These are phyloP conservation scores for Sphaerulina populicola DNA, from an alignment of 2,329 filamentous ascomycete genomes.

Conservation along the genomic window DNA sequence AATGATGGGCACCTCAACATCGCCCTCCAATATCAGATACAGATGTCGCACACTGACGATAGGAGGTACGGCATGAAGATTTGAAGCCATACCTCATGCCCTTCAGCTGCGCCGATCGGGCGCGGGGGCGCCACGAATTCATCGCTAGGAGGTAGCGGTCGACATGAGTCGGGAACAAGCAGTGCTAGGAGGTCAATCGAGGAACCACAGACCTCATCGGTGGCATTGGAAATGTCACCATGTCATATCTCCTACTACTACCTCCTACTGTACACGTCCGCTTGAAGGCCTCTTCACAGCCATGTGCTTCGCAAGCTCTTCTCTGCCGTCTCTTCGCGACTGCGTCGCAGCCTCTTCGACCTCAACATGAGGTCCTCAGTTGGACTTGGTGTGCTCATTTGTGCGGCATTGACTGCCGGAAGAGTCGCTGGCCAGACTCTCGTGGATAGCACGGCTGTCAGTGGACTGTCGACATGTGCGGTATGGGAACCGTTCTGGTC, in stretches of 20 bases:
- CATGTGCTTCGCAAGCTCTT: neutral
- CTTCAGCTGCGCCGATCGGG: conserved; percentile 1
- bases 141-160: conserved; percentile 7
- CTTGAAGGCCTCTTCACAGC: neutral
- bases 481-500: conserved; percentile 3
- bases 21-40: too few species aligned
- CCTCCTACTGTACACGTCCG: neutral
- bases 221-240: neutral
- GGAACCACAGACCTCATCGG: conserved; percentile 5
- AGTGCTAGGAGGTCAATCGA: conserved; percentile 2
- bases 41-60: neutral
- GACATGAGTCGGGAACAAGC: conserved; percentile 6
- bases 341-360: conserved; percentile 1
- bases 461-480: conserved; percentile 12
- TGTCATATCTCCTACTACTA: neutral
- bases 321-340: neutral
- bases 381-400: neutral
- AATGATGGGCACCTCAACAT: neutral
- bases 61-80: neutral
- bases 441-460: conserved; percentile 8
- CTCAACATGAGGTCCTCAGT: conserved; percentile 6
- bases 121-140: conserved; percentile 5
- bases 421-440: neutral
- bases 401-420: neutral
- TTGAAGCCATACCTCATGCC: neutral